phyloP scores from a whole-genome alignment of 2,329 filamentous ascomycete genomes.

The Claviceps africana region DNA sequence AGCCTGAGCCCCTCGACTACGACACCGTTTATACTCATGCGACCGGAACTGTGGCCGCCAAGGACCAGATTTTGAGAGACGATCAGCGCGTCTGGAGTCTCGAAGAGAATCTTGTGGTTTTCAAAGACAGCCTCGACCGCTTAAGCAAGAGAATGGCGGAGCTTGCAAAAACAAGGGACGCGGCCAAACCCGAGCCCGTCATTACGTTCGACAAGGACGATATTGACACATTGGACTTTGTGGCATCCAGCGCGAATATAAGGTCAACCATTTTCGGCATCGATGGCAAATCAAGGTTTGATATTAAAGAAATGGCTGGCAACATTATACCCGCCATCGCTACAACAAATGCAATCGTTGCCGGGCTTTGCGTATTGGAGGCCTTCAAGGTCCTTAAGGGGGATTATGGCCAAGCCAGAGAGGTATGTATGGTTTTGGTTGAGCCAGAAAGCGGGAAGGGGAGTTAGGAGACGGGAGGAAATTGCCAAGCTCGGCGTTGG shows the following conservation, averaged over 20 bases:
- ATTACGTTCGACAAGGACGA: slow-evolving; percentile 96
- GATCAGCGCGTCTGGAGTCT: slow-evolving; percentile 72
- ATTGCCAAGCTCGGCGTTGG: background rate
- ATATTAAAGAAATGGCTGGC: slow-evolving; percentile 97
- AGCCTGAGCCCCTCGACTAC: slow-evolving; percentile 62
- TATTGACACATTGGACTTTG: slow-evolving; percentile 86
- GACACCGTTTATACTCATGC: slow-evolving; percentile 42
- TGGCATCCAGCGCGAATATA: slow-evolving; percentile 79
- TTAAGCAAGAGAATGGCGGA: slow-evolving; percentile 60
- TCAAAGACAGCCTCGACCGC: slow-evolving; percentile 68
- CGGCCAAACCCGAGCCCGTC: slow-evolving; percentile 42
- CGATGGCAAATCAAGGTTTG: slow-evolving; percentile 77
- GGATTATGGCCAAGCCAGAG: slow-evolving; percentile 57
- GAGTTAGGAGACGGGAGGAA: background rate
- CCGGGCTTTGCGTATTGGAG: slow-evolving; percentile 80
- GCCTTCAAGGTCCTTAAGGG: slow-evolving; percentile 78
- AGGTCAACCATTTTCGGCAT: slow-evolving; percentile 83
- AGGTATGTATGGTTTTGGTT: slow-evolving; percentile 33
- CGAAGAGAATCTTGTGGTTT: slow-evolving; percentile 72
- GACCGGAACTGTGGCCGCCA: slow-evolving; percentile 30
- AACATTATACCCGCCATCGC: slow-evolving; percentile 98
- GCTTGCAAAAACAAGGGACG: slow-evolving; percentile 36
- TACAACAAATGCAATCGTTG: slow-evolving; percentile 93
- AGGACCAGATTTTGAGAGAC: slow-evolving; percentile 42
- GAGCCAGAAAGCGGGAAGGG: background rate